Evolutionary conservation across 257 asterid species (phyloP).

Genomic region (Gentiana straminea): DNA sequence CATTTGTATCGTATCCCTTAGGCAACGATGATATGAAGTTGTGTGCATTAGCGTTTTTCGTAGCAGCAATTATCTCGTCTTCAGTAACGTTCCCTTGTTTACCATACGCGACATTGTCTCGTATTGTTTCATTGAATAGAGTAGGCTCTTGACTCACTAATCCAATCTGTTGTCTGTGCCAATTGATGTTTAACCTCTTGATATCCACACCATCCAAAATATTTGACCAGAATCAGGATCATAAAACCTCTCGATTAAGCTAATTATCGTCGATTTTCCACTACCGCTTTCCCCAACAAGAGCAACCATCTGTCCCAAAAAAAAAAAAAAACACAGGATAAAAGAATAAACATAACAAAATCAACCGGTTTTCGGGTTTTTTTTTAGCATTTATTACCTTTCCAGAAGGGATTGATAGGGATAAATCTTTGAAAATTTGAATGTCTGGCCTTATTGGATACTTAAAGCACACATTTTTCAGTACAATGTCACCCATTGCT

Average conservation of each 20-base stretch:
- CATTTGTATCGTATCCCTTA: conserved; percentile 51
- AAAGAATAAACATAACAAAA: neutral
- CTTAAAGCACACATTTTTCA: conserved; percentile 48
- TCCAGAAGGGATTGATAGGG: conserved; percentile 59
- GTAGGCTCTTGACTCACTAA: conserved; percentile 78
- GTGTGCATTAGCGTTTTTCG: conserved; percentile 62
- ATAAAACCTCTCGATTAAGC: conserved; percentile 62
- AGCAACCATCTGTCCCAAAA: conserved; percentile 46
- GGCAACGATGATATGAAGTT: conserved; percentile 63
- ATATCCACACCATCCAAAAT: conserved; percentile 40
- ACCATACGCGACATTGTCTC: conserved; percentile 58
- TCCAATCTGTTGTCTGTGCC: conserved; percentile 80
- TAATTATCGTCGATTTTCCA: conserved; percentile 66
- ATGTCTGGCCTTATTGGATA: conserved; percentile 61
- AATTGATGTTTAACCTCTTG: conserved; percentile 34
- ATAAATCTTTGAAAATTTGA: conserved; percentile 54
- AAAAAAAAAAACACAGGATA: neutral
- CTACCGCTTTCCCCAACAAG: conserved; percentile 82
- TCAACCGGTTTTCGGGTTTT: neutral
- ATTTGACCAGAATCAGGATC: conserved; percentile 49
- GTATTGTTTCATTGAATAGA: conserved; percentile 72
- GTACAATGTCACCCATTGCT: conserved; percentile 51
- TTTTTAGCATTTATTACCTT: conserved; percentile 28
- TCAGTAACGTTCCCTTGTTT: conserved; percentile 46
- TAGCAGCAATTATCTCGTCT: conserved; percentile 53